Base-by-base conservation (phyloP, 192 early-diverging fungal species). In the Entophlyctis helioformis region DNA sequence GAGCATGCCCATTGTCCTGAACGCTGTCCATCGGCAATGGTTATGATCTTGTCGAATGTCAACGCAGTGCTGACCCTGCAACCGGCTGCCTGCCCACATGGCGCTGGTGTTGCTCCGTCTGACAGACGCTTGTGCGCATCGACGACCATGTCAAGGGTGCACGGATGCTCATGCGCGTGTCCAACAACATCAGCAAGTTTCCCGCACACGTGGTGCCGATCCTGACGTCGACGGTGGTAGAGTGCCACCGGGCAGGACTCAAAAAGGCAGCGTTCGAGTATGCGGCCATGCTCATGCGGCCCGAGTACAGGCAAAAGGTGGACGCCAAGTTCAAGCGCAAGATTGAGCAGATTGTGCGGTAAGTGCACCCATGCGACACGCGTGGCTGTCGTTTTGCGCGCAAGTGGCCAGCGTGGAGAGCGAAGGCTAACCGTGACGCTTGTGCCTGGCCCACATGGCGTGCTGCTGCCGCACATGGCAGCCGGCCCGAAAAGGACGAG, bases 201-300 rank as follows among this genome's bases (percentile, higher is more conserved):
- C 74, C 74, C 0, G 48, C 74, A 0, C 74, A 76, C 39, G 52
- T 69, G 18, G 65, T 75, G 1, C 66, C 60, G 4, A 76, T 76
- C 24, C 51, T 76, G 22, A 76, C 74, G 26, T 75, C 74, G 3
- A 76, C 74, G n/a, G 74, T 76, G n/a, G 59, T 76, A 15, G 74
- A 76, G 44, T 76, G 74, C 45, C 52, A 76, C 37, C 50, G 74
- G n/a, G 50, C 55, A 11, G 72, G 65, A 10, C 46, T 76, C 23
- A 74, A 72, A 45, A 62, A 57, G 15, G 56, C 54, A 25, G 61
- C 72, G 1, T 66, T 74, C 33, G 67, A 76, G 27, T 75, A 59
- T 56, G 74, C 74, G 2, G 59, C 67, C 1, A 66, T 75, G 56
- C 48, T 76, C 28, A 76, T 76, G 67, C 39, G 74, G 42, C 74